Base-by-base conservation (phyloP, 257 asterid species). In the Fraxinus pennsylvanica region DNA sequence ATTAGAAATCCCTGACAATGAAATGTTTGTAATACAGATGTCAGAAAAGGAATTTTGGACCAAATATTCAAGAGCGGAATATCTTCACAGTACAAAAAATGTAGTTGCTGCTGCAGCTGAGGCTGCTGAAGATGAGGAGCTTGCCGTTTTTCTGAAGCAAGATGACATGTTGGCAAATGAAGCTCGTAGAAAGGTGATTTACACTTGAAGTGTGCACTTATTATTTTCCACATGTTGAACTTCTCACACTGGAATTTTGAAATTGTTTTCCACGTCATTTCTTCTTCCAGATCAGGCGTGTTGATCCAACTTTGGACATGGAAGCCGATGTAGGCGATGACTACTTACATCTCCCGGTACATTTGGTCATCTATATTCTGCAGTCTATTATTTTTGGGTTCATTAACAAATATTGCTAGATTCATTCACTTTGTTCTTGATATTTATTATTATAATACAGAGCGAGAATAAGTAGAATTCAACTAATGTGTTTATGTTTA, bases 101-200 rank as follows among this genome's bases (percentile, higher is more conserved):
- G 93, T 90, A 78, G 92, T 88, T 73, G 97, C 97, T 54, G 99
- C 99, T 65, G 97, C 98, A 80, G 99, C 99, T 27, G 98, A 93
- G 92, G 99, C 98, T 84, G 98, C 98, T 84, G 96, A 89, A 87
- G 99, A 95, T 82, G 99, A 95, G 89, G 99, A 95, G 82, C 98
- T 95, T 78, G 97, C 98, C 78, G 97, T 93, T 75, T 95, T 95
- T 81, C 84, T 95, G 92, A 95, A 93, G 87, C 92, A 91, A 87
- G 99, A 95, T 83, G 94, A 88, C 75, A 89, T 91, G 91, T 81
- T 93, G 81, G 98, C 89, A 15, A 85, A 81, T 81, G 99, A 95
- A 88, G 98, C 98, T 84, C 92, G 98, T 77, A 90, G 89, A 79
- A 95, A 95, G 96, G 99, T 90, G 85, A 78, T 75, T 69, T 78